These are phyloP conservation scores for Ophiocordyceps camponoti-floridani DNA, from an alignment of 2,329 filamentous ascomycete species.

Conservation along the genomic window DNA sequence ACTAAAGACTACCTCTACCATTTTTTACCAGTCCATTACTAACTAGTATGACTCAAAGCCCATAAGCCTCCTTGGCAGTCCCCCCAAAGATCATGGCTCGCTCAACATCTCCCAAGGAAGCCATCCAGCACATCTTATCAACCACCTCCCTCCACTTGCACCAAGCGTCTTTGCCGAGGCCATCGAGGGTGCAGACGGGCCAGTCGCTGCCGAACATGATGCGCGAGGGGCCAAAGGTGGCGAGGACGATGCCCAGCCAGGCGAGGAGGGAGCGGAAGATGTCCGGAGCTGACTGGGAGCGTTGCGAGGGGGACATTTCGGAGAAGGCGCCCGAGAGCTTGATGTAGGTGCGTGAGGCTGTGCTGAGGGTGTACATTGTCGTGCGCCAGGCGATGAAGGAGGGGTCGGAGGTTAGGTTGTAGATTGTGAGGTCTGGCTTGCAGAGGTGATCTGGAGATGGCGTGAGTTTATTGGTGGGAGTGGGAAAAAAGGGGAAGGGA, in stretches of 20 bases:
- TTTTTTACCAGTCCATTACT: not conserved
- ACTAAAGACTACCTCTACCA: too few relatives aligned
- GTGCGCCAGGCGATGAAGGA: conserved; percentile 52
- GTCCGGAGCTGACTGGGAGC: conserved; percentile 27
- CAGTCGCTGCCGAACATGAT: conserved; percentile 90
- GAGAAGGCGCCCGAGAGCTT: conserved; percentile 81
- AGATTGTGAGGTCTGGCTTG: conserved; percentile 61
- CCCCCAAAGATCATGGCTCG: conserved; percentile 52
- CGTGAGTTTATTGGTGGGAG: not conserved
- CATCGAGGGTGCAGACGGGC: conserved; percentile 62
- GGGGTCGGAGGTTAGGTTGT: conserved; percentile 34
- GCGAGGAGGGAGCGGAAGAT: conserved; percentile 47
- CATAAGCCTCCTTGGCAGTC: conserved; percentile 57
- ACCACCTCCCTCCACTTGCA: conserved; percentile 57
- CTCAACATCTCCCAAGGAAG: conserved; percentile 39
- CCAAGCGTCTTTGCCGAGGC: conserved; percentile 42
- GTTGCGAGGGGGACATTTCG: conserved; percentile 47
- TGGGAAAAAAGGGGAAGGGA: not conserved
- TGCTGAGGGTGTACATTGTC: conserved; percentile 48
- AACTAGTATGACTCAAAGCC: conserved; percentile 21
- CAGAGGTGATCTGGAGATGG: conserved; percentile 52
- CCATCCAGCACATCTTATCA: conserved; percentile 46
- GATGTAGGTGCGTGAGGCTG: conserved; percentile 54
- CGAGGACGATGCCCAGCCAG: conserved; percentile 56
- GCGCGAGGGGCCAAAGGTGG: conserved; percentile 50